A percentile compares a stretch with the other conserved stretches of the same genome.
These are phyloP conservation scores for Metschnikowia sp. DNA, from an alignment of 805 yeast species.

Conservation along the genomic window DNA sequence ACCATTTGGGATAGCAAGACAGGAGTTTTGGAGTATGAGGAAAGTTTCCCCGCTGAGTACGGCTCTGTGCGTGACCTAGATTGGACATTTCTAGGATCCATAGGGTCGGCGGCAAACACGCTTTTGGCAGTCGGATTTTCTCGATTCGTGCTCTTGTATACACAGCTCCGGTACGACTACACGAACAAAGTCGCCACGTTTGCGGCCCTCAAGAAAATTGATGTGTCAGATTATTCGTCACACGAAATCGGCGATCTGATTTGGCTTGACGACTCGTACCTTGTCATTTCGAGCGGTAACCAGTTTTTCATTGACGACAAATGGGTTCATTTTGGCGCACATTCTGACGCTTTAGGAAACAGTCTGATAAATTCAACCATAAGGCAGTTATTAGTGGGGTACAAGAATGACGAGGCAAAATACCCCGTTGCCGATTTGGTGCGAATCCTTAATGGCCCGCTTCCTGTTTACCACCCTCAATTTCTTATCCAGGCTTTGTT, in stretches of 20 bases:
- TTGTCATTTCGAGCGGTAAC: slow-evolving; percentile 85
- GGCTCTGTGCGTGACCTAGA: slow-evolving; percentile 66
- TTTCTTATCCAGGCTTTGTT: slow-evolving; percentile 71
- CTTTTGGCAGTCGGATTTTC: slow-evolving; percentile 78
- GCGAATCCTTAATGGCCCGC: slow-evolving; percentile 78
- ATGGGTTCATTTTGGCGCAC: slow-evolving; percentile 33
- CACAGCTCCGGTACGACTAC: slow-evolving; percentile 85
- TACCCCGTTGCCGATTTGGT: slow-evolving; percentile 64
- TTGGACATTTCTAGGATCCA: slow-evolving; percentile 65
- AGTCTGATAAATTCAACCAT: slow-evolving; percentile 52
- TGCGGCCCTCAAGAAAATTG: slow-evolving; percentile 69
- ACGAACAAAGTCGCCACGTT: slow-evolving; percentile 78
- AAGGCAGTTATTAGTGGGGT: slow-evolving; percentile 35
- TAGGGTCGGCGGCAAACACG: slow-evolving; percentile 48
- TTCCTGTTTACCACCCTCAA: slow-evolving; percentile 91
- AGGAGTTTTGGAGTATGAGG: slow-evolving; percentile 63
- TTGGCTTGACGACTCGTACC: slow-evolving; percentile 77
- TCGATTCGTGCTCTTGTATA: slow-evolving; percentile 59
- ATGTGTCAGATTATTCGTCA: slow-evolving; percentile 65
- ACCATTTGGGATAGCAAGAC: slow-evolving; percentile 78
- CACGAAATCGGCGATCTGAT: slow-evolving; percentile 85
- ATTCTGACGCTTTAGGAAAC: slow-evolving; percentile 6
- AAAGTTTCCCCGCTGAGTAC: slow-evolving; percentile 29
- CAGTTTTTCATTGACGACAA: slow-evolving; percentile 83
- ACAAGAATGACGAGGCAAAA: slow-evolving; percentile 18